A percentile compares a stretch with the other conserved stretches of the same genome.
Conservation (phyloP, 768 basidiomycete species). For the Amanita exitialis region DNA sequence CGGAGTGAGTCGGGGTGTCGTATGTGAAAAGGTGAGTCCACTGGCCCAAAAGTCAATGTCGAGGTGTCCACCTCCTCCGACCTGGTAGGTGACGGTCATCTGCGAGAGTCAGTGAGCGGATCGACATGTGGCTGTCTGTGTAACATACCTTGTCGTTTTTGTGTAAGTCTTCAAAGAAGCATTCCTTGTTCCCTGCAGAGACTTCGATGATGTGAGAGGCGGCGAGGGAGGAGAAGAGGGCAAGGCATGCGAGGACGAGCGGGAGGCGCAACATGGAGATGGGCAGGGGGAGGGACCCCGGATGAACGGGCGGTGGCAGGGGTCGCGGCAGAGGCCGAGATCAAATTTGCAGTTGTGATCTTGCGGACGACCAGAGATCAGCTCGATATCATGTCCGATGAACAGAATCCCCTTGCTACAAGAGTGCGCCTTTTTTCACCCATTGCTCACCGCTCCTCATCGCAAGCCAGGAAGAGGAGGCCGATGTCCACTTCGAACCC, state of each 20-base stretch:
- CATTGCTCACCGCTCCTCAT: slow-evolving; percentile 14
- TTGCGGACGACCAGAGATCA: slow-evolving; percentile 16
- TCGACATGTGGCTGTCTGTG: neutral
- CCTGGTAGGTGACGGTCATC: slow-evolving; percentile 99
- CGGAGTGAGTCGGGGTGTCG: slow-evolving; percentile 6
- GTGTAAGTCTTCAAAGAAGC: slow-evolving; percentile 94
- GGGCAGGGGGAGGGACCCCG: neutral
- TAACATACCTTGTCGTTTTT: slow-evolving; percentile 70
- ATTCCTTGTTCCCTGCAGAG: slow-evolving; percentile 75
- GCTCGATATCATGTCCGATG: slow-evolving; percentile 41
- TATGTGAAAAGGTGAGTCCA: neutral
- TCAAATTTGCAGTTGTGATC: slow-evolving; percentile 7
- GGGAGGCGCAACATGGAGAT: slow-evolving; percentile 3
- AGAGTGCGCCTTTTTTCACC: slow-evolving; percentile 41
- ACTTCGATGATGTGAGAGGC: slow-evolving; percentile 68
- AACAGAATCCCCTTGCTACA: slow-evolving; percentile 56
- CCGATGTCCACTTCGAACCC: slow-evolving; percentile 90
- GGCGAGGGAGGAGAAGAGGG: slow-evolving; percentile 29
- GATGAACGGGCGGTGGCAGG: slow-evolving; percentile 10
- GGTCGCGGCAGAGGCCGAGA: slow-evolving; percentile 7
- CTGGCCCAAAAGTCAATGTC: slow-evolving; percentile 96
- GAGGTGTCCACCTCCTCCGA: slow-evolving; percentile 91
- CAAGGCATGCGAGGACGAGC: slow-evolving; percentile 29
- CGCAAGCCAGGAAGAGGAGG: slow-evolving; percentile 53
- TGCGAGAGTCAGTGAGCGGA: slow-evolving; percentile 19